Evolutionary conservation across 2,329 filamentous ascomycete genomes (phyloP), one percentile per base, ranked within the genome.

Genomic region (Hypoxylon sp.): DNA sequence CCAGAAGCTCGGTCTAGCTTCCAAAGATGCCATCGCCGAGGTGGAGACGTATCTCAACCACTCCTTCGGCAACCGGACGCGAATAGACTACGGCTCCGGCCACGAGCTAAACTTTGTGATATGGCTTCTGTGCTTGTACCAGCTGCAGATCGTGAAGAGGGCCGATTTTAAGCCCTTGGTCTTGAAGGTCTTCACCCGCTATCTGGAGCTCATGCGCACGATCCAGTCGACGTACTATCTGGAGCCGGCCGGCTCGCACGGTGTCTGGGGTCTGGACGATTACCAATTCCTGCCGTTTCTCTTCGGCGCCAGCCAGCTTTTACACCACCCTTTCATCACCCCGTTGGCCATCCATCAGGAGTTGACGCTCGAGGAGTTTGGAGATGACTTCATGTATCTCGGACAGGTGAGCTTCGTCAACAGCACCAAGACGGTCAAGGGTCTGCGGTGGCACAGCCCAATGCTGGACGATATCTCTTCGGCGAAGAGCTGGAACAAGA

Each of bases 391-490:
- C 66, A 75, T 99, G 49, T 99, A 99, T 65, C 83, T 99, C 0
- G 89, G 92, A 42, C 94, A 97, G 72, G 90, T 99, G 17, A 81
- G 82, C 41, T 99, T 96, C 73, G 93, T 99, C 50, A 97, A 97
- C 73, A 90, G 86, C 62, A 95, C 96, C 51, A 99, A 99, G 78
- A 96, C 91, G 1, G 92, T 97, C 50, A 91, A 95, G 66, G 93
- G 92, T 1, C 75, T 99, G 54, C 83, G 94, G 32, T 99, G 94
- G 94, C 95, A 99, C 67, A 92, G 88, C 59, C 94, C 95, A 3
- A 97, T 99, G 95, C 83, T 99, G 12, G 94, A 99, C 68, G 94
- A 99, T 69, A 99, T 99, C 59, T 94, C 89, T 3, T 87, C 90
- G 1, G 89, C 93, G 11, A 92, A 90, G 69, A 89, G 80, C 27